Percentiles rank a stretch among this genome's conserved stretches.
Evolutionary conservation across 129 eudicot genomes (phyloP).

Genomic region (Saposhnikovia divaricata): DNA sequence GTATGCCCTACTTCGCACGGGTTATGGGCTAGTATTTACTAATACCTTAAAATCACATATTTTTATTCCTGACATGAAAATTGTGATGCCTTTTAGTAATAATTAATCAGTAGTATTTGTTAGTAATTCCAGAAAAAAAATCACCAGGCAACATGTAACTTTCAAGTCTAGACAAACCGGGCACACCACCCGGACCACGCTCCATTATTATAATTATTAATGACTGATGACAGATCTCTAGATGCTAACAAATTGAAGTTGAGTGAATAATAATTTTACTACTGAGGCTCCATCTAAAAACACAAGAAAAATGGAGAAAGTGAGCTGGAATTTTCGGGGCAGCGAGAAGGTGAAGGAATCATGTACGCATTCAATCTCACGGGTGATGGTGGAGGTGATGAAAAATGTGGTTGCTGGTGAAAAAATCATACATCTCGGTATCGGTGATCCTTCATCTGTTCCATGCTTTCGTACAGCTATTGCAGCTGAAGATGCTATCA

Average conservation of each 20-base stretch:
- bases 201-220: not conserved
- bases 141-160: no score
- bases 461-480: conserved; percentile 27
- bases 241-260: not conserved
- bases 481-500: conserved; percentile 28
- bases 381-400: not conserved
- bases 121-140: no score
- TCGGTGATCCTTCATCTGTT: conserved; percentile 35
- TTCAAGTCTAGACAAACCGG: not conserved
- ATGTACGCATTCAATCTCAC: not conserved
- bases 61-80: no score
- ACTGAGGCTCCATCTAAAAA: not conserved
- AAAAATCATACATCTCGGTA: conserved; percentile 24
- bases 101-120: no score
- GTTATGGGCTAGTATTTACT: no score
- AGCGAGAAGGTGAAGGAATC: conserved; percentile 1
- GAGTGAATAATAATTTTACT: not conserved
- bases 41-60: no score
- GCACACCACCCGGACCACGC: not conserved
- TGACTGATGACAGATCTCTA: no score
- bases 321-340: not conserved
- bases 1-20: no score
- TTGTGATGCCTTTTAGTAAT: no score
- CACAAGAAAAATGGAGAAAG: conserved; percentile 2
- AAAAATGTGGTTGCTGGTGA: conserved; percentile 8